Evolutionary conservation across 192 early-diverging fungal genomes (phyloP).

Genomic region (Backusella tarrabulga): DNA sequence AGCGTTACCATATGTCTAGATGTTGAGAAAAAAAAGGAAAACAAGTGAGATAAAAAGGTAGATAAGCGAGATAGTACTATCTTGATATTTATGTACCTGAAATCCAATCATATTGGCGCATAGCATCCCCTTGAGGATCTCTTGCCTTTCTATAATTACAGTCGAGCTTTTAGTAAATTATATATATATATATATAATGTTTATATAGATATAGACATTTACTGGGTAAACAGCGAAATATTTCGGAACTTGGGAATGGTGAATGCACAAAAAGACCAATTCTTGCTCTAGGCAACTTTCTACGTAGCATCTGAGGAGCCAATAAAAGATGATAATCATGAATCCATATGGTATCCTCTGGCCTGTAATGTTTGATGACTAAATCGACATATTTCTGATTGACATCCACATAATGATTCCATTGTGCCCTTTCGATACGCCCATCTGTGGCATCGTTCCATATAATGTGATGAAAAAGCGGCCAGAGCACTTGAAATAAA

Average conservation of each 20-base stretch:
- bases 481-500: slow-evolving; percentile 74
- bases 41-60: neutral
- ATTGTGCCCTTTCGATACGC: slow-evolving; percentile 63
- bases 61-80: neutral
- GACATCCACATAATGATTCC: slow-evolving; percentile 76
- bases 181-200: slow-evolving; percentile 27
- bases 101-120: slow-evolving; percentile 93
- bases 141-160: slow-evolving; percentile 58
- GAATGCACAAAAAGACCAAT: slow-evolving; percentile 97
- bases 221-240: slow-evolving; percentile 88
- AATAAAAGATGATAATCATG: slow-evolving; percentile 97
- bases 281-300: slow-evolving; percentile 75
- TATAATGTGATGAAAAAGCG: slow-evolving; percentile 88
- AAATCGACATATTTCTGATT: slow-evolving; percentile 80
- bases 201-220: slow-evolving; percentile 92
- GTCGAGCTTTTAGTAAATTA: slow-evolving; percentile 52
- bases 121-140: slow-evolving; percentile 86
- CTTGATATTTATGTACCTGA: slow-evolving; percentile 51
- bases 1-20: slow-evolving; percentile 86
- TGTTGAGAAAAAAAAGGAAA: neutral
- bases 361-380: slow-evolving; percentile 67
- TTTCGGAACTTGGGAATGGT: slow-evolving; percentile 94
- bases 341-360: slow-evolving; percentile 85
- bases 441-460: slow-evolving; percentile 80
- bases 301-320: slow-evolving; percentile 83